Conservation (phyloP, 2,329 filamentous ascomycete species). For the Verticillium nonalfalfae region DNA sequence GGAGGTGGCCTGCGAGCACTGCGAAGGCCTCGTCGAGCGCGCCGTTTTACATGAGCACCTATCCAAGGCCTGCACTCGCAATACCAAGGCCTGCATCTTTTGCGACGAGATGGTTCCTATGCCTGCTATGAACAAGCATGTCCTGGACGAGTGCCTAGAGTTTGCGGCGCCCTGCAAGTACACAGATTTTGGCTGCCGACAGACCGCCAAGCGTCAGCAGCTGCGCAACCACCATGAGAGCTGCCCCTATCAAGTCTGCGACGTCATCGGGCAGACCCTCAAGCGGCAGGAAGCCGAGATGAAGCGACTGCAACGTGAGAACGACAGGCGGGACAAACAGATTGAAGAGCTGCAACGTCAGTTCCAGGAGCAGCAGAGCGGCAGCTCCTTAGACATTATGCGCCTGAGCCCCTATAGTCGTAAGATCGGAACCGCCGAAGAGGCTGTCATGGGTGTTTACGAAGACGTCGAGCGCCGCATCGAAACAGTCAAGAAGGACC, state of each 20-base stretch:
- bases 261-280: constrained; percentile 38
- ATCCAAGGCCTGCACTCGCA: constrained; percentile 34
- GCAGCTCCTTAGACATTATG: constrained; percentile 3
- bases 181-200: constrained; percentile 40
- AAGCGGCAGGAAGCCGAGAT: constrained; percentile 44
- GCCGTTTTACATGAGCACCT: constrained; percentile 40
- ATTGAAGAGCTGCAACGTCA: constrained; percentile 27
- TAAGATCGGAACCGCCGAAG: constrained; percentile 9
- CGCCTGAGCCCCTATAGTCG: constrained; percentile 7
- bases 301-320: constrained; percentile 25
- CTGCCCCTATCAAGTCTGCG: constrained; percentile 48
- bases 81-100: constrained; percentile 40
- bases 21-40: constrained; percentile 40
- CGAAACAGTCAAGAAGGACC: constrained; percentile 48
- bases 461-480: constrained; percentile 26
- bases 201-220: constrained; percentile 27
- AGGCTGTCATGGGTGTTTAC: constrained; percentile 14
- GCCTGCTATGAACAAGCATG: constrained; percentile 39
- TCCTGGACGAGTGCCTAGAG: constrained; percentile 36
- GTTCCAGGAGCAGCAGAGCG: constrained; percentile 22
- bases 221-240: constrained; percentile 37
- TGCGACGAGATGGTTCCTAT: constrained; percentile 39
- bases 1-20: constrained; percentile 45
- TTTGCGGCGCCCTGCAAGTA: constrained; percentile 37
- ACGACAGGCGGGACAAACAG: constrained; percentile 25